Percentiles rank a stretch among this genome's conserved stretches.
These are phyloP conservation scores for Sporothrix pseudoabietina DNA, from an alignment of 2,329 filamentous ascomycete genomes.

Conservation along the genomic window DNA sequence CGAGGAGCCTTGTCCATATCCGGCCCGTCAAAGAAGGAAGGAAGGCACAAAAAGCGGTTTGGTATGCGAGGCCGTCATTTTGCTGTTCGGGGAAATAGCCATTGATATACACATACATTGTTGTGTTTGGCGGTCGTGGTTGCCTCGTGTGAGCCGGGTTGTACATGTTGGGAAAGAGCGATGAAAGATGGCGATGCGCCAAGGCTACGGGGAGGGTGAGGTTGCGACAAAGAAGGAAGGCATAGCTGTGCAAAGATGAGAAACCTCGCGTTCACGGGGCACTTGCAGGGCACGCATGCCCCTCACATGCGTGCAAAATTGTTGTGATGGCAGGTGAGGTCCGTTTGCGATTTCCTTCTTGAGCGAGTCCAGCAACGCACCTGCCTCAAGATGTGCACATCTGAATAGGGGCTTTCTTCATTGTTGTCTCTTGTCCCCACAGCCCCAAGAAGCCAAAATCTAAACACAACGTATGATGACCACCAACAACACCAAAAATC, in stretches of 20 bases:
- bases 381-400: not conserved
- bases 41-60: not conserved
- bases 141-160: not conserved
- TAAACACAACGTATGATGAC: conserved; percentile 19
- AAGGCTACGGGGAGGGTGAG: not conserved
- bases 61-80: not conserved
- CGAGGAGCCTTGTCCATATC: conserved; percentile 3
- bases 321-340: not conserved
- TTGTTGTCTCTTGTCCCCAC: not conserved
- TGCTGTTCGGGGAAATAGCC: not conserved
- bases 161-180: not conserved
- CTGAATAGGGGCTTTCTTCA: not conserved
- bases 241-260: not conserved
- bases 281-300: not conserved
- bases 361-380: not conserved
- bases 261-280: not conserved
- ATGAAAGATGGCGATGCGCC: conserved; percentile 11
- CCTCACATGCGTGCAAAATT: not conserved
- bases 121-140: not conserved
- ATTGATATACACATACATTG: not conserved
- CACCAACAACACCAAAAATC: conserved; percentile 1
- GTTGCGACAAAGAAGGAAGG: conserved; percentile 18
- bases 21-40: not conserved
- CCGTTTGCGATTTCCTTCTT: not conserved
- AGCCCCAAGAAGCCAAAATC: not conserved